Evolutionary conservation across 2,329 filamentous ascomycete species (phyloP).

Genomic region (Colletotrichum noveboracense): DNA sequence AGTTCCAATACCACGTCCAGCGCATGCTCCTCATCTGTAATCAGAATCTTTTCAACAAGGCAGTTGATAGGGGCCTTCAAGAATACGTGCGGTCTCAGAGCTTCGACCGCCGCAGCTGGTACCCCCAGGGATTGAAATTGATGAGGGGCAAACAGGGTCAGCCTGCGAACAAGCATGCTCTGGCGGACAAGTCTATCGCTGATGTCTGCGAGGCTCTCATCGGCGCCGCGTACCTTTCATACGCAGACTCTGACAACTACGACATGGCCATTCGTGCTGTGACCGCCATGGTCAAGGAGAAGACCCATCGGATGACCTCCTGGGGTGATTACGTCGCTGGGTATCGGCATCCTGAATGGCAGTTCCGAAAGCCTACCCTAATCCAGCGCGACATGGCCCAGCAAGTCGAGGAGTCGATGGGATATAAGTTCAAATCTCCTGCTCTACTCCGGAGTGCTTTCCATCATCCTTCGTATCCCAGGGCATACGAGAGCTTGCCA

Average conservation of each 20-base stretch:
- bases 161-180: slow-evolving; percentile 61
- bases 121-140: slow-evolving; percentile 79
- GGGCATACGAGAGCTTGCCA: slow-evolving; percentile 77
- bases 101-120: slow-evolving; percentile 87
- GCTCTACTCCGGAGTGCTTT: slow-evolving; percentile 84
- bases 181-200: slow-evolving; percentile 89
- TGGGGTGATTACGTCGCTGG: slow-evolving; percentile 77
- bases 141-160: slow-evolving; percentile 72
- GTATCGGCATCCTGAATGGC: slow-evolving; percentile 76
- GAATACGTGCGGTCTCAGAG: slow-evolving; percentile 83
- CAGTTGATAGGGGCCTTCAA: slow-evolving; percentile 67
- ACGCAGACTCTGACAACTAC: slow-evolving; percentile 45
- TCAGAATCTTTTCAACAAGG: slow-evolving; percentile 82
- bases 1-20: slow-evolving; percentile 87
- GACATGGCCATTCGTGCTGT: slow-evolving; percentile 68
- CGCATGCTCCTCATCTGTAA: slow-evolving; percentile 94
- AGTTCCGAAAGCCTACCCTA: slow-evolving; percentile 64
- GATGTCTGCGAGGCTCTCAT: slow-evolving; percentile 96
- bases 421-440: slow-evolving; percentile 74
- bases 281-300: slow-evolving; percentile 70
- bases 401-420: slow-evolving; percentile 63
- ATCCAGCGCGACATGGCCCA: slow-evolving; percentile 71
- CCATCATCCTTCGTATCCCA: slow-evolving; percentile 83
- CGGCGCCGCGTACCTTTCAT: slow-evolving; percentile 75
- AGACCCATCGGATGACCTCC: slow-evolving; percentile 70